Conservation (phyloP, 345 rosid genomes). For the Raphanus sativus region DNA sequence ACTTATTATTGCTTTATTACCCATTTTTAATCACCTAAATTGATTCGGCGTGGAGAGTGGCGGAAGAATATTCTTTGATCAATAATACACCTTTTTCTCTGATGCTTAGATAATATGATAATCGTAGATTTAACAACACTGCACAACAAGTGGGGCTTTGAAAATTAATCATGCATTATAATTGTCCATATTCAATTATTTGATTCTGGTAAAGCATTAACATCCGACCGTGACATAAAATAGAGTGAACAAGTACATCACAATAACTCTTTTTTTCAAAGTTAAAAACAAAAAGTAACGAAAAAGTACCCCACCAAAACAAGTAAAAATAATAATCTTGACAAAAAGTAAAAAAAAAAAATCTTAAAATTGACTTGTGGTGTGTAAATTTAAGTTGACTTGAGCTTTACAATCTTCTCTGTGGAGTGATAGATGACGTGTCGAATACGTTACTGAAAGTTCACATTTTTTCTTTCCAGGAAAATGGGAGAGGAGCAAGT, state of each 20-base stretch:
- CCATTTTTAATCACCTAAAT: not conserved
- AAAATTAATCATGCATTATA: conserved; percentile 5
- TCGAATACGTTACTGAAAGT: not conserved
- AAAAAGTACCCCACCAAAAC: not conserved
- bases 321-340: not conserved
- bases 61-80: conserved; percentile 8
- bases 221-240: conserved; percentile 5
- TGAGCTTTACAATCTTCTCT: not conserved
- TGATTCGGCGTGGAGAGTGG: not conserved
- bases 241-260: not conserved
- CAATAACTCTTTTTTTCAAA: not conserved
- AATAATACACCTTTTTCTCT: conserved; percentile 9
- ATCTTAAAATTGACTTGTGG: not conserved
- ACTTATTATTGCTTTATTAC: not conserved
- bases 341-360: not conserved
- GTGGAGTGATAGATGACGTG: not conserved
- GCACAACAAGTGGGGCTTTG: conserved; percentile 33
- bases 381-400: not conserved
- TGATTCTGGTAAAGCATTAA: conserved; percentile 4
- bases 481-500: conserved; percentile 79
- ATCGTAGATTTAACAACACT: not conserved
- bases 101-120: conserved; percentile 8
- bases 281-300: too few relatives aligned
- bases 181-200: conserved; percentile 30
- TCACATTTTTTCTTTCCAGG: conserved; percentile 44